Conservation (phyloP, 352 stramenopile species). For the Peronosclerospora sorghi region DNA sequence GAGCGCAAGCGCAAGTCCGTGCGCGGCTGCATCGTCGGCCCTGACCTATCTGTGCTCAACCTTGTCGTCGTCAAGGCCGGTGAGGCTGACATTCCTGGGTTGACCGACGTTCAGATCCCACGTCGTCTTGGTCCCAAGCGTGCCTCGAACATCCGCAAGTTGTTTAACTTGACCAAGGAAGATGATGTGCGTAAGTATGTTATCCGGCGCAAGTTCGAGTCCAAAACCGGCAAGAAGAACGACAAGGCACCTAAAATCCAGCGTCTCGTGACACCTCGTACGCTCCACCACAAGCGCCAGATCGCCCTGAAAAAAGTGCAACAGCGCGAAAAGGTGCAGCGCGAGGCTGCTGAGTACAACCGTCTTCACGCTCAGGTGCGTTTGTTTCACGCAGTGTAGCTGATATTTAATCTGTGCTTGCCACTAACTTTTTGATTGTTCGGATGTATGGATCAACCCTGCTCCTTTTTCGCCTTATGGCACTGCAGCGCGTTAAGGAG, state of each 20-base stretch:
- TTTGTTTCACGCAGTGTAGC: constrained; percentile 4
- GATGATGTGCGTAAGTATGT: constrained; percentile 99
- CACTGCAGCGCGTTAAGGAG: constrained; percentile 96
- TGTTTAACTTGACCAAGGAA: constrained; percentile 99
- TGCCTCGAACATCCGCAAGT: constrained; percentile 99
- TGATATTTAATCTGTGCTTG: background rate
- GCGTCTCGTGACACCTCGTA: constrained; percentile 96
- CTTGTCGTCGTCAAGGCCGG: constrained; percentile 97
- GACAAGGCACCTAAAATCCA: constrained; percentile 99
- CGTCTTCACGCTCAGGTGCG: constrained; percentile 91
- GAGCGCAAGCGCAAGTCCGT: constrained; percentile 99
- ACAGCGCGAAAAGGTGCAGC: constrained; percentile 87
- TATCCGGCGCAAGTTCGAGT: constrained; percentile 96
- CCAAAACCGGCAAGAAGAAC: constrained; percentile 97
- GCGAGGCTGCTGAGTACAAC: constrained; percentile 95
- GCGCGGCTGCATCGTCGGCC: constrained; percentile 98
- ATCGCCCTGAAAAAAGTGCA: constrained; percentile 77
- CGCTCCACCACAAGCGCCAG: constrained; percentile 93
- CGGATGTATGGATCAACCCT: constrained; percentile 35
- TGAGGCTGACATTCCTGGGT: constrained; percentile 91
- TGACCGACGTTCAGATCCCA: constrained; percentile 94
- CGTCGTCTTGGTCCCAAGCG: constrained; percentile 98
- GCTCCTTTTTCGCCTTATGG: constrained; percentile 90
- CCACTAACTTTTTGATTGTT: constrained; percentile 33
- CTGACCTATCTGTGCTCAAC: constrained; percentile 99